Evolutionary conservation across 192 early-diverging fungal genomes (phyloP), one percentile per base, ranked within the genome.

Genomic region (Coemansia guatemalensis): DNA sequence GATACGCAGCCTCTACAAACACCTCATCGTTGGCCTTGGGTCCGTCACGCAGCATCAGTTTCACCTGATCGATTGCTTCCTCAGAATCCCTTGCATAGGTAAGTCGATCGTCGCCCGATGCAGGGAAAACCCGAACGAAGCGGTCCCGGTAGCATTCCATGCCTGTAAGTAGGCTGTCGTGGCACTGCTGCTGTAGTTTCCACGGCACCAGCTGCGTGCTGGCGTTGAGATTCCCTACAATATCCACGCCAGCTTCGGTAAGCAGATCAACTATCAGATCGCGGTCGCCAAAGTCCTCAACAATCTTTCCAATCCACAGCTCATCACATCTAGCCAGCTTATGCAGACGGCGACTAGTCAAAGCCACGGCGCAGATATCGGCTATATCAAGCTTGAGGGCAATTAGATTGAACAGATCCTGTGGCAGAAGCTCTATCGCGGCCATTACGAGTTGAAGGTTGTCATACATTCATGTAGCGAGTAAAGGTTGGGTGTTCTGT

Each of bases 271-370:
- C 54, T 30, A 74, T 58, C 11, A 54, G 53, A 48, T 26, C 53
- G n/a, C 80, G 80, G 48, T 69, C 68, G 55, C 75, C 80, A 65
- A 82, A 82, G 52, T 82, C 80, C 5, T 66, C 63, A 8, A 67
- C 57, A 48, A 81, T 64, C 52, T 71, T 68, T 29, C 72, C 78
- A 23, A 81, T 32, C 78, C 78, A 81, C 21, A 81, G 67, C 32
- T 44, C 24, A 58, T 75, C 69, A 53, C 64, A 64, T 23, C 55
- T 55, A 24, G 62, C 62, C 44, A 72, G 41, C 7, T 14, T 61
- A 56, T 65, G 53, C 25, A 81, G 60, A 9, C 56, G 53, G 54
- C 59, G 73, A 64, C 69, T 81, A 48, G 66, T 47, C 4, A 72
- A 63, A 18, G 69, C 65, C 30, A 81, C 69, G 18, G 69, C 39